Conservation (phyloP, 768 basidiomycete genomes). For the Tricholoma furcatifolium region DNA sequence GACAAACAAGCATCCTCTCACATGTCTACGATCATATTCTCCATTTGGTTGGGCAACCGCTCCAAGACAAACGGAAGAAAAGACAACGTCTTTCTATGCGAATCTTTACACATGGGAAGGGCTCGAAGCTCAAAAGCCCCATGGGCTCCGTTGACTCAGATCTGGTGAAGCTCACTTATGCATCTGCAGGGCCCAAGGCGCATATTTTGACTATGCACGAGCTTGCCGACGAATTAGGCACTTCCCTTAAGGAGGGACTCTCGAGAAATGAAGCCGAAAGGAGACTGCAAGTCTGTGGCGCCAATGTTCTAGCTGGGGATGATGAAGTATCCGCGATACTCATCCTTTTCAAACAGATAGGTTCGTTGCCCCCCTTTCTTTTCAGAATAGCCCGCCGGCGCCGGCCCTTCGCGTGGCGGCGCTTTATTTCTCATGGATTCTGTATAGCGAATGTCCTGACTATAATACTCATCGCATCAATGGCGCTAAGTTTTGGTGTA, state of each 20-base stretch:
- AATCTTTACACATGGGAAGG: conserved; percentile 12
- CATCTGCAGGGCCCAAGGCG: conserved; percentile 28
- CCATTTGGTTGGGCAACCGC: no score
- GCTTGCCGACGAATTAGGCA: conserved; percentile 30
- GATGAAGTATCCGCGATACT: conserved; percentile 32
- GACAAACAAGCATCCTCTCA: no score
- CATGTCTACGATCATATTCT: no score
- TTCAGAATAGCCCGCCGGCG: no score
- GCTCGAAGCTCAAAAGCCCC: conserved; percentile 25
- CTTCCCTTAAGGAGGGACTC: conserved; percentile 32
- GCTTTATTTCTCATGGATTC: background rate
- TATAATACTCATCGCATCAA: conserved; percentile 33
- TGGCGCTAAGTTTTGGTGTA: conserved; percentile 55
- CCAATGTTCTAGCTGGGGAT: conserved; percentile 32
- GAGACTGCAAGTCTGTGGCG: conserved; percentile 31
- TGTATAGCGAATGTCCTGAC: conserved; percentile 40
- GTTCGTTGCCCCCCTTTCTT: no score
- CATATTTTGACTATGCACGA: conserved; percentile 30
- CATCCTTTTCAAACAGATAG: conserved; percentile 34
- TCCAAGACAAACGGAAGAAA: no score
- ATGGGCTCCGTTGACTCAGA: conserved; percentile 31
- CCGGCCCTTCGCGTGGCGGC: no score
- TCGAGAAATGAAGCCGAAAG: conserved; percentile 33
- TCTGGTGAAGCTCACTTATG: conserved; percentile 29
- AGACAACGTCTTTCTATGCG: conserved; percentile 5